Percentiles rank a stretch among this genome's conserved stretches.
These are phyloP conservation scores for Exophiala bonariae DNA, from an alignment of 2,329 filamentous ascomycete species.

Conservation along the genomic window DNA sequence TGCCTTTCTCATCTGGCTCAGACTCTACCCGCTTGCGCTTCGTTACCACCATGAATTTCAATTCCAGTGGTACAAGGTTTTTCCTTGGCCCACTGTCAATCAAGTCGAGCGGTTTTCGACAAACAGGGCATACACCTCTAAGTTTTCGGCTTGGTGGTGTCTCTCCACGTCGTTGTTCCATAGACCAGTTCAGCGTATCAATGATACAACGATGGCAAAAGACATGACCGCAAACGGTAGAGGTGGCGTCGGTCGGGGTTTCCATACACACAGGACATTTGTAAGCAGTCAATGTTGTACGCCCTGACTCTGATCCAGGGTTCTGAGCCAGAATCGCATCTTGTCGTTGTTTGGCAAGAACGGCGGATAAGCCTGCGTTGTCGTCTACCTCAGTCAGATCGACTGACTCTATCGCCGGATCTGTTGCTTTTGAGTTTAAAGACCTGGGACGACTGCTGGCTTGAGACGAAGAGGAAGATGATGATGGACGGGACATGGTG, in stretches of 20 bases:
- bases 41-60: conserved; percentile 20
- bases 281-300: conserved; percentile 47
- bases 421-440: neutral
- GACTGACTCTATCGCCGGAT: conserved; percentile 44
- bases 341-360: conserved; percentile 53
- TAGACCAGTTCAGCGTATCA: conserved; percentile 58
- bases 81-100: conserved; percentile 35
- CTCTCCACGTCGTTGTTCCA: conserved; percentile 47
- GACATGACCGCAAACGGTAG: conserved; percentile 62
- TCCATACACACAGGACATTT: conserved; percentile 67
- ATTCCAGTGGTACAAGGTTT: conserved; percentile 24
- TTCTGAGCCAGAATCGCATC: conserved; percentile 49
- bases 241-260: conserved; percentile 58
- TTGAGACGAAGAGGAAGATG: conserved; percentile 12
- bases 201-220: conserved; percentile 66
- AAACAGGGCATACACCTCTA: conserved; percentile 46
- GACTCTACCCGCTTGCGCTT: neutral
- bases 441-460: neutral
- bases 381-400: conserved; percentile 51
- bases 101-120: conserved; percentile 41
- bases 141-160: conserved; percentile 31
- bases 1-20: conserved; percentile 19
- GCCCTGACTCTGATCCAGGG: conserved; percentile 31
- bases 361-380: conserved; percentile 40
- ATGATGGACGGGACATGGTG: conserved; percentile 16